Percentiles rank a stretch among this genome's conserved stretches.
These are phyloP conservation scores for Diaporthe amygdali DNA, from an alignment of 2,329 filamentous ascomycete genomes.

Conservation along the genomic window DNA sequence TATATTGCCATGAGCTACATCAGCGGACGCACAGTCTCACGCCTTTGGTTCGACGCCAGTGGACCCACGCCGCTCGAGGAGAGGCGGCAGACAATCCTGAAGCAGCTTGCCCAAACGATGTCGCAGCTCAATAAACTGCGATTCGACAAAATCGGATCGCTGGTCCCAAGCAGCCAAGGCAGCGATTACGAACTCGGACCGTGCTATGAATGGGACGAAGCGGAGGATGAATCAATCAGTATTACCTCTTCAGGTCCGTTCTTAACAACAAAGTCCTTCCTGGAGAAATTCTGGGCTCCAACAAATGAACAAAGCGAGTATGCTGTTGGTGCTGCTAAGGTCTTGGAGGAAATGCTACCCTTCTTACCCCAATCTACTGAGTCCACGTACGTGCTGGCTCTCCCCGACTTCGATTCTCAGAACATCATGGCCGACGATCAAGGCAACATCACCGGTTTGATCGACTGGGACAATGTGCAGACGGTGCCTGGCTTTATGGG, in stretches of 20 bases:
- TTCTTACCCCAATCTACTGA: background rate
- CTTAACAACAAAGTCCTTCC: background rate
- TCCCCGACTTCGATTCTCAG: background rate
- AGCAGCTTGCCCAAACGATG: background rate
- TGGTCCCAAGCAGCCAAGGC: background rate
- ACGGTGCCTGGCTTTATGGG: background rate
- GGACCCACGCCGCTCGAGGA: background rate
- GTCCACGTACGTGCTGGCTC: background rate
- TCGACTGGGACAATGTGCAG: too few species aligned
- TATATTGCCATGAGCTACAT: background rate
- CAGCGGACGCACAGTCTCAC: background rate
- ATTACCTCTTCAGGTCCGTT: background rate
- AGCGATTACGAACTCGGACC: background rate
- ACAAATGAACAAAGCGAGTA: background rate
- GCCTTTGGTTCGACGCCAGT: background rate
- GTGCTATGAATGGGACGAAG: background rate
- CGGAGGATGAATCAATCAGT: background rate
- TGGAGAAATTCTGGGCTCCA: background rate
- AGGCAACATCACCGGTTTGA: too few species aligned
- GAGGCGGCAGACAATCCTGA: background rate
- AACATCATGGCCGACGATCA: too few species aligned
- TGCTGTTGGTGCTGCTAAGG: background rate
- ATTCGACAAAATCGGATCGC: background rate
- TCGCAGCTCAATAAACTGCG: background rate
- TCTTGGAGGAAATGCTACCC: background rate